Conservation (phyloP, 257 asterid genomes). For the Nicotiana attenuata region DNA sequence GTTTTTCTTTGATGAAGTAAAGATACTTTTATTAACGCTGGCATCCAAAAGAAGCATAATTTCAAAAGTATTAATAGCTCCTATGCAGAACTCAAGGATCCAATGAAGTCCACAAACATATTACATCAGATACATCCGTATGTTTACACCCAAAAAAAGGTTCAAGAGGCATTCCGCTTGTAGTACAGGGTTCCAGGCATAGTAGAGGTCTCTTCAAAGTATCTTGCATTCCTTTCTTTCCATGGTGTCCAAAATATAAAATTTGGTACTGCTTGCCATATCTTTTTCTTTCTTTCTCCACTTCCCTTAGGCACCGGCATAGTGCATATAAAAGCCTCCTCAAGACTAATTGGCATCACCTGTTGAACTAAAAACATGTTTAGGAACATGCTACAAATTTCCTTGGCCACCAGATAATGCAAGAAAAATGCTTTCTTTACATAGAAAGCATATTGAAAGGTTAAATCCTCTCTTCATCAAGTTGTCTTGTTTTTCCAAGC, state of each 20-base stretch:
- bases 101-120: neutral
- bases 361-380: neutral
- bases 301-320: neutral
- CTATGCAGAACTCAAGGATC: neutral
- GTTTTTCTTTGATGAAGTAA: neutral
- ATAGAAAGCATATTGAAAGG: neutral
- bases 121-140: neutral
- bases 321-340: neutral
- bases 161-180: neutral
- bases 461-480: neutral
- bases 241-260: neutral
- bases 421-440: neutral
- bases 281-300: neutral
- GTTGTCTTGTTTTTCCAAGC: neutral
- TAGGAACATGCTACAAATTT: neutral
- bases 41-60: neutral
- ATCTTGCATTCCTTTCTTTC: neutral
- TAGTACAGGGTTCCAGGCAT: neutral
- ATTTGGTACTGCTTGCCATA: neutral
- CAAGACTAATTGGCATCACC: neutral
- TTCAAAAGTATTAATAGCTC: neutral
- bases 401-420: neutral
- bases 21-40: neutral
- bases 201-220: neutral
- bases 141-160: neutral